Percentiles rank a stretch among this genome's conserved stretches.
Evolutionary conservation across 2,329 filamentous ascomycete genomes (phyloP).

Genomic region (Fusarium duplospermum): DNA sequence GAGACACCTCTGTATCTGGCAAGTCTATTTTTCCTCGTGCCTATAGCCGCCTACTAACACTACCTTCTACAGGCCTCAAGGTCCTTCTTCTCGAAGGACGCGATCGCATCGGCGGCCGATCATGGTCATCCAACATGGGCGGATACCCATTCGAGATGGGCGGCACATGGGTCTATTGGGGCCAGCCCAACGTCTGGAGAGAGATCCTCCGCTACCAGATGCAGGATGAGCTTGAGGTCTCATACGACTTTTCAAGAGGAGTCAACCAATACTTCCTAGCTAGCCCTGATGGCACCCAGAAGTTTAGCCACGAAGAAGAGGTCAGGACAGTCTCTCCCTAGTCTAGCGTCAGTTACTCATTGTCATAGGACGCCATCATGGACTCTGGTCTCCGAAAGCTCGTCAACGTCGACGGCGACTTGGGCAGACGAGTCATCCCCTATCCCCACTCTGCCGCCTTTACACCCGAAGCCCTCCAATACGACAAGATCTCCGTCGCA

Average conservation of each 20-base stretch:
- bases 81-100: constrained; percentile 60
- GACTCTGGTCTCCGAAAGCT: constrained; percentile 54
- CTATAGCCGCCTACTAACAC: neutral
- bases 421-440: constrained; percentile 52
- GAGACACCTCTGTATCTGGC: constrained; percentile 46
- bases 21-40: neutral
- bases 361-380: constrained; percentile 44
- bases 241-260: constrained; percentile 54
- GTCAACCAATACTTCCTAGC: constrained; percentile 56
- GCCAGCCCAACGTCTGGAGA: constrained; percentile 56
- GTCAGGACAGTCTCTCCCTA: constrained; percentile 24
- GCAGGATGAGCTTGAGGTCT: constrained; percentile 52
- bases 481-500: constrained; percentile 54
- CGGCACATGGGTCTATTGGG: constrained; percentile 62
- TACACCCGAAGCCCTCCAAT: constrained; percentile 48
- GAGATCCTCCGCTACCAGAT: constrained; percentile 61
- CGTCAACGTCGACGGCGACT: constrained; percentile 58
- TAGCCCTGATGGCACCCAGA: constrained; percentile 42
- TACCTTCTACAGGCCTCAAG: constrained; percentile 42
- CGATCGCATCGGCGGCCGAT: constrained; percentile 61
- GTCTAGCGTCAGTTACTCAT: neutral
- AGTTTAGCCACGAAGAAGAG: constrained; percentile 57
- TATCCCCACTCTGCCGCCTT: constrained; percentile 53
- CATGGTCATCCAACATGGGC: constrained; percentile 57
- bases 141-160: constrained; percentile 61